Base-by-base conservation (phyloP, 164 flowering plant genomes). In the Kingdonia uniflora region DNA sequence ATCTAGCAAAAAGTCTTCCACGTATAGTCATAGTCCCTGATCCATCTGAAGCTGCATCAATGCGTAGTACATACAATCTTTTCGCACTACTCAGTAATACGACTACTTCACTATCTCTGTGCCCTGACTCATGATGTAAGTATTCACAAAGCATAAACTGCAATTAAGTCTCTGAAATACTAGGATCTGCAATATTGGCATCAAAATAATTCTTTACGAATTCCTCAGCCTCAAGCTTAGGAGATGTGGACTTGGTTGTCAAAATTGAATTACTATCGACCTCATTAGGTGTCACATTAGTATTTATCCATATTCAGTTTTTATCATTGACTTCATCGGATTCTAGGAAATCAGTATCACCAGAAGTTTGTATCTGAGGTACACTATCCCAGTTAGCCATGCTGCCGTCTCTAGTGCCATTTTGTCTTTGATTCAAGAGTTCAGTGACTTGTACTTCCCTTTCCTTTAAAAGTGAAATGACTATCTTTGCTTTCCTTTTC, bases 121-220 rank as follows among this genome's bases (percentile, higher is more conserved):
- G 47, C 14, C 49, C 59, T 16, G 73, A 65, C 23, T 68, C 73
- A 49, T 65, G 68, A 46, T 73, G 56, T 49, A 81, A 39, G 50
- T 82, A 72, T 57, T 56, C 38, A 61, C 91, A 88, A 25, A 42
- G 56, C 54, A 78, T 45, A 57, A 38, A 74, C 22, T 72, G 68
- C 65, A 22, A 65, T 66, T 82, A 81, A 57, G 65, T 71, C 60
- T 88, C 91, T 26, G 74, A 45, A 62, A 49, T 69, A 59, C 73
- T 53, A 16, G 68, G 26, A 62, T 80, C 80, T n/a, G 80, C 84
- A 61, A 77, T 38, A 51, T 66, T 65, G 21, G 41, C 55, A 64
- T 71, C 56, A 38, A 85, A 85, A 58, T 68, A 74, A 17, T 57
- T 67, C 69, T 59, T 61, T 53, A 78, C 50, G 53, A 69, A 60